Base-by-base conservation (phyloP, 2,329 filamentous ascomycete species). In the Botrytis fabae region DNA sequence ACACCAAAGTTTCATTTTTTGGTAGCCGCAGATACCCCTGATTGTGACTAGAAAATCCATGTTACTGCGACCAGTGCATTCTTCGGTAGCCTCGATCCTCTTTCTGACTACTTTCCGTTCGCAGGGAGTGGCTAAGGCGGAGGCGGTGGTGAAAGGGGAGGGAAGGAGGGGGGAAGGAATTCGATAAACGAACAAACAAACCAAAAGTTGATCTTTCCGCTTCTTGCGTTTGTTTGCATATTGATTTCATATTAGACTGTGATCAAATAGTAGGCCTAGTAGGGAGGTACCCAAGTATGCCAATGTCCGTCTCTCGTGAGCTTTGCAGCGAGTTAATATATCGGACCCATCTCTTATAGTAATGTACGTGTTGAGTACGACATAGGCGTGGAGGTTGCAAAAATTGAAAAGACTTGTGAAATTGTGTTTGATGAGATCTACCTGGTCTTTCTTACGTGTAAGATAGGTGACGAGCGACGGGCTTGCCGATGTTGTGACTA, bases 301-400 rank as follows among this genome's bases (percentile, higher is more conserved):
- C 38, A 46, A 71, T 71, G 57, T 57, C 69, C 69, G 69, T 71
- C 60, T 65, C 44, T 64, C 60, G 69, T 71, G 69, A 71, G 69
- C 69, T 65, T 44, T 71, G 69, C 69, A 64, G 60, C 46, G 38
- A 63, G 44, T 54, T 64, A 71, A 71, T 71, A 65, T 71, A 71
- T 51, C 46, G 38, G 46, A 44, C 44, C 69, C 48, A 71, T 71
- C 42, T 68, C 64, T 51, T 63, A 64, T 71, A 42, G 59, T 65
- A 44, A 64, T 54, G 46, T 51, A n/a, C 46, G 38, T 60, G 54
- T 14, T 44, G 66, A 60, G 51, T 57, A 57, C 46, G 61, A 71
- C 44, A 10, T 48, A 16, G 48, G 7, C 44, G 25, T 51, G 54
- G 32, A 44, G 38, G 44, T 44, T 51, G 35, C 20, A 22, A 40